Base-by-base conservation (phyloP, 2,329 filamentous ascomycete genomes). In the Blastomyces silverae region DNA sequence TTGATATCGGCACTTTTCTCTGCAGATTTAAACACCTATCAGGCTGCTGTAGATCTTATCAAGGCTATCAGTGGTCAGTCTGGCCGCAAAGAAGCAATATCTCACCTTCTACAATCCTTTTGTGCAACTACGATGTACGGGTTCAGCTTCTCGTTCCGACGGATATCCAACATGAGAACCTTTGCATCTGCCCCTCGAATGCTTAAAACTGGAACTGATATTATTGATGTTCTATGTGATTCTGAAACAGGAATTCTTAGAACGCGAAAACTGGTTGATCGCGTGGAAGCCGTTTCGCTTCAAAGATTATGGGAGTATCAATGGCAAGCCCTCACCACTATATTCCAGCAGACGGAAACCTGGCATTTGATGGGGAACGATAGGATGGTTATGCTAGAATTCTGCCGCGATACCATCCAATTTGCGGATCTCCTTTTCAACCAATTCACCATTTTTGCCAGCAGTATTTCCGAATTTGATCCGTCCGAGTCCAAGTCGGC, bases 341-440 rank as follows among this genome's bases (percentile, higher is more conserved):
- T 93, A 20, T 97, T 97, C 72, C 82, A 86, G 53, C 87, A 88
- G 66, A 95, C 92, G 2, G 92, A 96, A 73, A 79, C 80, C 13
- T 99, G 94, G 94, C 91, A 91, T 68, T 80, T 85, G 28, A 75
- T 79, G 58, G 76, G 79, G 3, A 86, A 90, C 65, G 88, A 93
- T 61, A 94, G 91, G 73, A 78, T 81, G 25, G 81, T 85, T 63
- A 92, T 99, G 90, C 88, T 92, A 71, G 88, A 96, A 65, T 97
- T 97, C 72, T 97, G 92, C 73, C 88, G 94, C 69, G 91, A 96
- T 73, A 90, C 90, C 17, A 99, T 99, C 85, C 91, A 97, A 71
- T 90, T 96, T 72, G 92, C 93, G 0, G 90, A 96, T 72, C 84
- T 85, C 46, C 83, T 96, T 1, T 90, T 97, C 72, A 87, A 90